Base-by-base conservation (phyloP, 108 stramenopile species). In the Fragilaria radians region DNA sequence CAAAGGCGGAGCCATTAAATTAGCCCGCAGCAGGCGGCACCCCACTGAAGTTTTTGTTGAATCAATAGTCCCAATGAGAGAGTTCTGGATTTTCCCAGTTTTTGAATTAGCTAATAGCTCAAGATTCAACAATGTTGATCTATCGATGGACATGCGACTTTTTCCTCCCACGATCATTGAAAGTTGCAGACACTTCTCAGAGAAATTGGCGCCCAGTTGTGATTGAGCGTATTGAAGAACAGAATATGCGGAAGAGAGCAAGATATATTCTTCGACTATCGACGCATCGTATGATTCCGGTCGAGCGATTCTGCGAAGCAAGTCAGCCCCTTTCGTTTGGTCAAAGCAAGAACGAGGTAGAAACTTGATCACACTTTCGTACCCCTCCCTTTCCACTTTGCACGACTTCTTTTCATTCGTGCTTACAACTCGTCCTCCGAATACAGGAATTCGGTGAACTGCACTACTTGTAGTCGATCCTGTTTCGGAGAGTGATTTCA, bases 11-110 rank as follows among this genome's bases (percentile, higher is more conserved):
- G 93, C 86, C 81, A 91, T 88, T 28, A 95, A 61, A 70, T 82
- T 95, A 5, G 84, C 76, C 34, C 90, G 62, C 23, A 95, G 72
- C 26, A 95, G 68, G 5, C 87, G 80, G 34, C 71, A 71, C 26
- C 93, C 93, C 25, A 95, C 89, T 5, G 77, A 78, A 5, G 93
- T 95, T 65, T 89, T 89, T 22, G 93, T 95, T 30, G 78, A 81
- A 63, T 95, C 88, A 50, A 95, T 82, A 5, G 76, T 80, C 9
- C 77, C 81, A 45, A 95, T 70, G 32, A 94, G 64, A 24, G 84
- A 84, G 57, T 88, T 71, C 32, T 61, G 61, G 9, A 65, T 64
- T 48, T 80, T 79, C 23, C 81, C 86, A 17, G 83, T 90, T 55
- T 86, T 83, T 53, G 83, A 76, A 74, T 91, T 95, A 21, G 79